These are phyloP conservation scores for Ustilago esculenta DNA, from an alignment of 1,284 basidiomycete species.

Conservation along the genomic window DNA sequence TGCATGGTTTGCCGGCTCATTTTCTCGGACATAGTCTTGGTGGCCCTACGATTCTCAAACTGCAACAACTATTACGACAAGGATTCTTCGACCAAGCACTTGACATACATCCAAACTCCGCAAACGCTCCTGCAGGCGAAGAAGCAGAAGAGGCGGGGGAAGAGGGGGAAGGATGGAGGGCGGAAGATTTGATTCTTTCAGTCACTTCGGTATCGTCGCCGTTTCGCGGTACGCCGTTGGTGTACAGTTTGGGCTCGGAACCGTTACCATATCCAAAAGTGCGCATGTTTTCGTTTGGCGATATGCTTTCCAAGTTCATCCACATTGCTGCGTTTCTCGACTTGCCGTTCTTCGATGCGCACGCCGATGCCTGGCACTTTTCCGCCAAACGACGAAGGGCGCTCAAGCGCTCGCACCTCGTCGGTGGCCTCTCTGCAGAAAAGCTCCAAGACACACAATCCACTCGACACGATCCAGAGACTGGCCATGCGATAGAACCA, in stretches of 20 bases:
- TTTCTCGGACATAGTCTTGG: constrained; percentile 73
- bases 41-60: constrained; percentile 56
- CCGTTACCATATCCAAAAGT: constrained; percentile 42
- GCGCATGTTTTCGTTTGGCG: constrained; percentile 42
- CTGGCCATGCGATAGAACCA: not conserved
- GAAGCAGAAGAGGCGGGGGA: not conserved
- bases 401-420: not conserved
- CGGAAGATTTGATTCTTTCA: constrained; percentile 35
- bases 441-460: no score
- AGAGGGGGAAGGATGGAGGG: constrained; percentile 4
- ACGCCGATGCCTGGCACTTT: constrained; percentile 49
- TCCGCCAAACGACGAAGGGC: constrained; percentile 8
- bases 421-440: not conserved
- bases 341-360: constrained; percentile 39
- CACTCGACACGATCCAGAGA: not conserved
- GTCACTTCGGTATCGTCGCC: constrained; percentile 50
- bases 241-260: constrained; percentile 46
- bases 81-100: constrained; percentile 48
- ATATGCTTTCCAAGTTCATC: constrained; percentile 40
- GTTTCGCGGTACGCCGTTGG: constrained; percentile 50
- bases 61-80: constrained; percentile 39
- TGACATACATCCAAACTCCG: not conserved
- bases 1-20: constrained; percentile 69
- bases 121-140: not conserved
- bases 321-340: constrained; percentile 47